Percentiles rank a stretch among this genome's conserved stretches.
Conservation (phyloP, 176 grass and related monocot genomes). For the Avena sativa region DNA sequence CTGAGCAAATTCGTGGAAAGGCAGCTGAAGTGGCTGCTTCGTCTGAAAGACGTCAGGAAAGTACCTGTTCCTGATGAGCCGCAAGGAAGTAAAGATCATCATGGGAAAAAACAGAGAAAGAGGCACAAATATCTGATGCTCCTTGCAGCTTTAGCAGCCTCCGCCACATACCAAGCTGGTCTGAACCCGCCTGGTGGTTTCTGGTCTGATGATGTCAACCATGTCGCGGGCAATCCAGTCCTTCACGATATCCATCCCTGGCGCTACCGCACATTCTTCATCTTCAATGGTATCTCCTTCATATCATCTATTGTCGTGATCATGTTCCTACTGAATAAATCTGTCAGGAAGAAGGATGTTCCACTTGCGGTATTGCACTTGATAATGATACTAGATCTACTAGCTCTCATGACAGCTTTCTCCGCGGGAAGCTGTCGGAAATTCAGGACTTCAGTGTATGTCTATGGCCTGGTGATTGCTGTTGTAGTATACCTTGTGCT, state of each 20-base stretch:
- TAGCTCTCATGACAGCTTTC: slow-evolving; percentile 60
- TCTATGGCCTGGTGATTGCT: slow-evolving; percentile 33
- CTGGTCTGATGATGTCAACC: slow-evolving; percentile 30
- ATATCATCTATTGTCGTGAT: slow-evolving; percentile 44
- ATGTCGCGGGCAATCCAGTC: slow-evolving; percentile 20
- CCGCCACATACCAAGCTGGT: slow-evolving; percentile 59
- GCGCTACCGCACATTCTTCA: slow-evolving; percentile 46
- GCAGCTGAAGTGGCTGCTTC: neutral
- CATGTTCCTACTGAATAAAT: slow-evolving; percentile 42
- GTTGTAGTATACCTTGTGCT: slow-evolving; percentile 43
- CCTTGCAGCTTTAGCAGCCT: slow-evolving; percentile 57
- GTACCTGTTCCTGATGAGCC: neutral
- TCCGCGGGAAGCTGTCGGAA: slow-evolving; percentile 51
- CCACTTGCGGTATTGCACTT: slow-evolving; percentile 30
- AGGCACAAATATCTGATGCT: slow-evolving; percentile 63
- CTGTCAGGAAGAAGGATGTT: neutral
- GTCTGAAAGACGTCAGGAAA: no score
- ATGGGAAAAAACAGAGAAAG: slow-evolving; percentile 28
- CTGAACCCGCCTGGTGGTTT: slow-evolving; percentile 62
- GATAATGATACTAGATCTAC: slow-evolving; percentile 51
- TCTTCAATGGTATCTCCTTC: slow-evolving; percentile 49
- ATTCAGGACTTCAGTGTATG: slow-evolving; percentile 47
- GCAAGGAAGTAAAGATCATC: neutral
- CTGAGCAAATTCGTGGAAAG: neutral
- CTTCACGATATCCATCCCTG: neutral